Base-by-base conservation (phyloP, 495 filamentous ascomycete genomes). In the Talaromyces proteolyticus region DNA sequence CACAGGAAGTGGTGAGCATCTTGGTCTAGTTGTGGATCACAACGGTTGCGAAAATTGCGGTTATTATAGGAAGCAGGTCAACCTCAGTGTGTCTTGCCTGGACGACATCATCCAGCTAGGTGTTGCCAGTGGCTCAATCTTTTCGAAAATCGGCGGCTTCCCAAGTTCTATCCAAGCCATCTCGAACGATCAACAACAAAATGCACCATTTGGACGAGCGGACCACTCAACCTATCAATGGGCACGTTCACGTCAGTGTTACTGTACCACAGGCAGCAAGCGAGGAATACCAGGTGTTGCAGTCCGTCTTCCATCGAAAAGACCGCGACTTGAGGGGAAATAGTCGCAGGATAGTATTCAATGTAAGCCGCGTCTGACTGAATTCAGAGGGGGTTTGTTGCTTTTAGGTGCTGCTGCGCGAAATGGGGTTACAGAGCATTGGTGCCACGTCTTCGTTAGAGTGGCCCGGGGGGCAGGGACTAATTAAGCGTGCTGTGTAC, bases 21-120 rank as follows among this genome's bases (percentile, higher is more conserved):
- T 60, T 16, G 55, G 54, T 10, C 10, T 24, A 14, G 10, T 60
- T 38, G 47, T 38, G 22, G 42, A 55, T 12, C 25, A 54, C 49
- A 44, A 57, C 37, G 53, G 49, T 16, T 60, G 58, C 44, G 6
- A 11, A 11, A 42, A 39, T 18, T 60, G 52, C 42, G 52, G 53
- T 12, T 60, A 55, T 38, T 60, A 55, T 43, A 52, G 54, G n/a
- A 57, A 57, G 44, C 46, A 42, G 23, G 47, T 60, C 1, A 16
- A 34, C 18, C 55, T 60, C 42, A 34, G 25, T 14, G 52, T 60
- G 12, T 36, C 37, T 11, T 57, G 58, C 24, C 44, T 55, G 23
- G 52, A 57, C 39, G 58, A 60, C 36, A 29, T 12, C 6, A 29
- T 29, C 26, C 12, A 12, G 5, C 26, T 29, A 6, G 5, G 26